phyloP scores from a whole-genome alignment of 2,329 filamentous ascomycete species.

The Neonectria hederae region DNA sequence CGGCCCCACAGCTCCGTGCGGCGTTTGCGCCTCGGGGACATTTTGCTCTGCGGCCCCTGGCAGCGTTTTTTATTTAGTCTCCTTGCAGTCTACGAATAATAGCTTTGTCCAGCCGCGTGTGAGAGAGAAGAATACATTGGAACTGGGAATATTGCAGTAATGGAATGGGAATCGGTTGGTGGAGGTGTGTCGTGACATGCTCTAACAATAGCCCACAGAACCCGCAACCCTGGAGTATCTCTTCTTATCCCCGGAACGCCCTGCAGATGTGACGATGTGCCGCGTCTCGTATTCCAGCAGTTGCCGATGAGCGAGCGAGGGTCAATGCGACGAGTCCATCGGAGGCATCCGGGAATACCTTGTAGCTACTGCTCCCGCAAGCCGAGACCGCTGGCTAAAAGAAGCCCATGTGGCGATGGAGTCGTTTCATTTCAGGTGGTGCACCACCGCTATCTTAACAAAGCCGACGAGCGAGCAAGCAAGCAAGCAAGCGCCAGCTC shows the following conservation, averaged over 20 bases:
- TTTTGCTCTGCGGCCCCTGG: neutral
- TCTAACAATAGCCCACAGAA: slow-evolving; percentile 1
- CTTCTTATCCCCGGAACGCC: neutral
- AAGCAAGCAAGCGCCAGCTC: neutral
- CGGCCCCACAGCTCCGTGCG: slow-evolving; percentile 9
- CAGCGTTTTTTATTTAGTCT: neutral
- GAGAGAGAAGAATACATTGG: no score
- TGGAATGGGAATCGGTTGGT: neutral
- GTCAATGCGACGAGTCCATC: neutral
- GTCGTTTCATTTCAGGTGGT: neutral
- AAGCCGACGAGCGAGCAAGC: no score
- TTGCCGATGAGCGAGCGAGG: neutral
- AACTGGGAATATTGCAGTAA: neutral
- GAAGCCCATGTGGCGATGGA: neutral
- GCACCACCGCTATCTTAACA: neutral
- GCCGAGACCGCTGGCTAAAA: no score
- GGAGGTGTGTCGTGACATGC: neutral
- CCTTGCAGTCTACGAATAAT: neutral
- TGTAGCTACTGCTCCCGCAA: neutral
- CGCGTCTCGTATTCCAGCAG: slow-evolving; percentile 5
- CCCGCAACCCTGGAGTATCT: neutral
- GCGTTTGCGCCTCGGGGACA: slow-evolving; percentile 25
- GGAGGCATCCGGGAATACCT: neutral
- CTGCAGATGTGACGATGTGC: neutral
- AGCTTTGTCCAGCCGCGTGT: neutral